Evolutionary conservation across 176 grass and related monocot genomes (phyloP).

Genomic region (Neostapfia colusana): DNA sequence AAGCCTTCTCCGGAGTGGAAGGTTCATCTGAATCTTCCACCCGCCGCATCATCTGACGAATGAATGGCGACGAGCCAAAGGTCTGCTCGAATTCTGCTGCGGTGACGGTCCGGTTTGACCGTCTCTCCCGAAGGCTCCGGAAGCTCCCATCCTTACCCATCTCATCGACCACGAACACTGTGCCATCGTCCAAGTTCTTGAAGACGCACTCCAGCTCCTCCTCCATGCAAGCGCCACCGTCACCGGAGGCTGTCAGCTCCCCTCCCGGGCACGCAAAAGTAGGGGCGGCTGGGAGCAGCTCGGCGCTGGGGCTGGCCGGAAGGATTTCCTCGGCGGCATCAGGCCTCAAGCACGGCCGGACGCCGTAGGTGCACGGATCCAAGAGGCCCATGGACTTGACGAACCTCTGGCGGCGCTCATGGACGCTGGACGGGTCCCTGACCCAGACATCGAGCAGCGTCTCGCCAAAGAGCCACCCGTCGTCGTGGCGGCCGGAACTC

Average conservation of each 20-base stretch:
- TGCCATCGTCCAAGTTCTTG: conserved; percentile 81
- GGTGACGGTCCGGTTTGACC: conserved; percentile 57
- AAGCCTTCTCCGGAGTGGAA: conserved; percentile 33
- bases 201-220: conserved; percentile 46
- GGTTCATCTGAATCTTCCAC: conserved; percentile 46
- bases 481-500: conserved; percentile 36
- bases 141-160: conserved; percentile 69
- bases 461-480: conserved; percentile 23
- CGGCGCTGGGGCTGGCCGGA: background rate
- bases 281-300: background rate
- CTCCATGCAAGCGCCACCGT: conserved; percentile 3
- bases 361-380: conserved; percentile 10
- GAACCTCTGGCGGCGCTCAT: conserved; percentile 59
- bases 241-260: conserved; percentile 26
- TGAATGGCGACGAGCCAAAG: conserved; percentile 65
- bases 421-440: conserved; percentile 48
- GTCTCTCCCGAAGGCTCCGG: conserved; percentile 48
- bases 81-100: conserved; percentile 59
- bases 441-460: conserved; percentile 59
- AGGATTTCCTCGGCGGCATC: conserved; percentile 39
- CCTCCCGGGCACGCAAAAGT: background rate
- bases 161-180: conserved; percentile 66
- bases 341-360: conserved; percentile 6
- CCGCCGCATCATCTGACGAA: conserved; percentile 68
- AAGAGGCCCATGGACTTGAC: conserved; percentile 55